phyloP scores from a whole-genome alignment of 2,329 filamentous ascomycete genomes.

The Colletotrichum chrysophilum region DNA sequence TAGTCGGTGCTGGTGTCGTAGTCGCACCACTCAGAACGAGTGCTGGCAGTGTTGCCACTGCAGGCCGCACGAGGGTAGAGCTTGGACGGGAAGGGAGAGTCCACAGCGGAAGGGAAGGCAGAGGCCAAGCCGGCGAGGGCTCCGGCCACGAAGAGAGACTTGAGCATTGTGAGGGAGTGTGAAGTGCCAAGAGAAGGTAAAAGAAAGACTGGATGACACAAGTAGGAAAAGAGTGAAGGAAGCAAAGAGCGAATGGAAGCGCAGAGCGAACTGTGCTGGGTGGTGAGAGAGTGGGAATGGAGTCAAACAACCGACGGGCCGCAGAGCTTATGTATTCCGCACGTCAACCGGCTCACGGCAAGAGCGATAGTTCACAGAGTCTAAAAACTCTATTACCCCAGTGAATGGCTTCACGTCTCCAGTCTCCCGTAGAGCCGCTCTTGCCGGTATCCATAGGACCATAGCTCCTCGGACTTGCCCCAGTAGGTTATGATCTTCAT shows the following conservation, averaged over 20 bases:
- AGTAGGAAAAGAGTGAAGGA: not conserved
- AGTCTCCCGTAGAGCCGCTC: not conserved
- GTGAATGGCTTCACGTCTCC: not conserved
- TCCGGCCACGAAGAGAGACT: not conserved
- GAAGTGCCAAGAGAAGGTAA: not conserved
- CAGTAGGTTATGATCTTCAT: not conserved
- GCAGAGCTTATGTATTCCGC: slow-evolving; percentile 3
- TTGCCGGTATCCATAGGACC: not conserved
- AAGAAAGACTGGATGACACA: slow-evolving; percentile 7
- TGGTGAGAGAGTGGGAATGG: not conserved
- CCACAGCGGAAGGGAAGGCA: not conserved
- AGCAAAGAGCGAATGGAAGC: slow-evolving; percentile 7
- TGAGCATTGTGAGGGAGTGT: not conserved
- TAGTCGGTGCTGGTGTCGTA: slow-evolving; percentile 55
- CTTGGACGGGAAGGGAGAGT: not conserved
- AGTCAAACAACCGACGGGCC: not conserved
- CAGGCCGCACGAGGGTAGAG: slow-evolving; percentile 19
- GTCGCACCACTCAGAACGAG: slow-evolving; percentile 49
- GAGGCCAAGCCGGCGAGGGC: slow-evolving; percentile 2
- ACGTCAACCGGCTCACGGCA: not conserved
- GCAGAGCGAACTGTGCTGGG: not conserved
- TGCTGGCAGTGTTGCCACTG: slow-evolving; percentile 34
- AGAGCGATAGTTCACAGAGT: not conserved
- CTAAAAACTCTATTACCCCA: not conserved
- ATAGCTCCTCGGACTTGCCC: not conserved